Conservation (phyloP, 805 yeast genomes). For the Vanderwaltozyma tropicalis region DNA sequence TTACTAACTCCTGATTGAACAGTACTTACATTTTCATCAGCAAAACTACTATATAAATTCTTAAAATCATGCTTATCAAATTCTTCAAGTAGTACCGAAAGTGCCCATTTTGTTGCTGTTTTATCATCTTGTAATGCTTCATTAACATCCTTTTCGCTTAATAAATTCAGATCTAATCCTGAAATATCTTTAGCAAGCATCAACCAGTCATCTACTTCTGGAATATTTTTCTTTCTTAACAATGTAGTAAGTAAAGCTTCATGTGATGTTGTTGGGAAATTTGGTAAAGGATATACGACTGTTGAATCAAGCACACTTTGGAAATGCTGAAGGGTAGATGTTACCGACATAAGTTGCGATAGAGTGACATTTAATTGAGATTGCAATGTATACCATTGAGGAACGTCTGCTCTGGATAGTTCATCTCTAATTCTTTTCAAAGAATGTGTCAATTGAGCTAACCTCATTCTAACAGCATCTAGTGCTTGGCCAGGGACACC, state of each 20-base stretch:
- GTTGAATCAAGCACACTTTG: conserved; percentile 50
- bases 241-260: conserved; percentile 76
- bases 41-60: conserved; percentile 29
- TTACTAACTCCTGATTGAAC: conserved; percentile 33
- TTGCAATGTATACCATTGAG: conserved; percentile 53
- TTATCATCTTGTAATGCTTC: conserved; percentile 38
- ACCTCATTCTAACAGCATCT: conserved; percentile 51
- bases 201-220: conserved; percentile 88
- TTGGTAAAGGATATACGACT: conserved; percentile 73
- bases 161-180: conserved; percentile 20
- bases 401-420: conserved; percentile 35
- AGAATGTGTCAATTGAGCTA: conserved; percentile 53
- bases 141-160: conserved; percentile 18
- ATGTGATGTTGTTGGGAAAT: conserved; percentile 77
- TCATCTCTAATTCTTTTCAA: conserved; percentile 46
- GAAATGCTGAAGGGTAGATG: conserved; percentile 54
- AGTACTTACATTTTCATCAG: conserved; percentile 61
- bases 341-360: conserved; percentile 74
- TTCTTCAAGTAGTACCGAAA: conserved; percentile 40
- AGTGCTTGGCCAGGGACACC: conserved; percentile 52
- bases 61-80: conserved; percentile 50
- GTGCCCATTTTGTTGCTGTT: conserved; percentile 62
- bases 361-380: conserved; percentile 74
- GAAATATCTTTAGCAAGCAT: conserved; percentile 32
- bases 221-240: conserved; percentile 75